Percentiles rank a stretch among this genome's conserved stretches.
These are phyloP conservation scores for Boechera stricta DNA, from an alignment of 345 rosid genomes.

Conservation along the genomic window DNA sequence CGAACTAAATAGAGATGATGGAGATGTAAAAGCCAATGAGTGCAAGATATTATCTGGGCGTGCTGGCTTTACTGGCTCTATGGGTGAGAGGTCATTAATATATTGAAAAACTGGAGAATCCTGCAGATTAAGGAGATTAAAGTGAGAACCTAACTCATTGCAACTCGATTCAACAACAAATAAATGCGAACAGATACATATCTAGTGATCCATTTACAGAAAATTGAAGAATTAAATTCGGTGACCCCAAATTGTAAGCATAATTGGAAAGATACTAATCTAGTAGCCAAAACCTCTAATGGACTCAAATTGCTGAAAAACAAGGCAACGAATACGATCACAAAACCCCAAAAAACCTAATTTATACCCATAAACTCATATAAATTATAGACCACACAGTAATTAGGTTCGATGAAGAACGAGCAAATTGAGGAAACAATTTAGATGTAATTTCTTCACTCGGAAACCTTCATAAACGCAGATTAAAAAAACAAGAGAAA, in stretches of 20 bases:
- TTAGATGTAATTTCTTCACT: background rate
- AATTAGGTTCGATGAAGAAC: background rate
- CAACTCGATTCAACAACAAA: background rate
- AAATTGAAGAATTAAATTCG: background rate
- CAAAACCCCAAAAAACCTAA: background rate
- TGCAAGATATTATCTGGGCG: slow-evolving; percentile 44
- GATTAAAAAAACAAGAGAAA: background rate
- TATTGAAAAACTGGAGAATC: slow-evolving; percentile 76
- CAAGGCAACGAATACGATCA: background rate
- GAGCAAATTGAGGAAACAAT: background rate
- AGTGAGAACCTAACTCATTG: slow-evolving; percentile 2
- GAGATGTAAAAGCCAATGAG: slow-evolving; percentile 54
- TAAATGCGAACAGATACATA: background rate
- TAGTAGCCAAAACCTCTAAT: background rate
- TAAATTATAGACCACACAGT: background rate
- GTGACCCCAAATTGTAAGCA: background rate
- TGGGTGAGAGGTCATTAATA: slow-evolving; percentile 67
- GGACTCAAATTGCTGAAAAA: background rate
- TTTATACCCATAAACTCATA: background rate
- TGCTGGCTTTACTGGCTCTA: slow-evolving; percentile 54
- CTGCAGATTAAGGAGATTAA: slow-evolving; percentile 47
- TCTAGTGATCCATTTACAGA: background rate
- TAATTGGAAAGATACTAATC: background rate
- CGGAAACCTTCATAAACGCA: background rate
- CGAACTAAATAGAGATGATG: slow-evolving; percentile 57